These are phyloP conservation scores for Blechomonas ayalai DNA, from an alignment of 208 protist genomes.

Conservation along the genomic window DNA sequence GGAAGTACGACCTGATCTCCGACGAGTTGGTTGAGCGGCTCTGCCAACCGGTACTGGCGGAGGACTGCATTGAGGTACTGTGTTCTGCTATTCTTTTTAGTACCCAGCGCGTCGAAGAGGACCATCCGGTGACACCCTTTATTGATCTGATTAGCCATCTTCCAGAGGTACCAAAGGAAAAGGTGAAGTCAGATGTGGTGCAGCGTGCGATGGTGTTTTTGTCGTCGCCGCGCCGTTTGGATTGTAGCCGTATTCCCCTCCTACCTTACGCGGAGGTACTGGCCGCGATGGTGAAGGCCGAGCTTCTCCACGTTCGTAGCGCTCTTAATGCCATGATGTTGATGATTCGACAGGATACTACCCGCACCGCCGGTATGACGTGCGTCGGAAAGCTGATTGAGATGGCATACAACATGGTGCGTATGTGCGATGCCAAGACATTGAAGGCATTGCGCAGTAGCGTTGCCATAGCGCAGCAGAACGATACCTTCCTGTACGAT, in stretches of 20 bases:
- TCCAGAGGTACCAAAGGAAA: conserved; percentile 26
- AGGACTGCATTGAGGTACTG: conserved; percentile 58
- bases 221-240: conserved; percentile 51
- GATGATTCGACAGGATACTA: conserved; percentile 65
- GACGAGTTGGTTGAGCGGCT: conserved; percentile 56
- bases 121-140: conserved; percentile 52
- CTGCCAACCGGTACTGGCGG: conserved; percentile 22
- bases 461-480: conserved; percentile 51
- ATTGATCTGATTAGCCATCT: conserved; percentile 48
- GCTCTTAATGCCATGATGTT: conserved; percentile 47
- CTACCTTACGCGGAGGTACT: conserved; percentile 77
- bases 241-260: conserved; percentile 66
- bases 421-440: conserved; percentile 42
- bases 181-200: conserved; percentile 55
- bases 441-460: conserved; percentile 38
- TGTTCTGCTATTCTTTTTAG: conserved; percentile 66
- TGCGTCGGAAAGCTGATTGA: conserved; percentile 83
- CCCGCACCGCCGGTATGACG: conserved; percentile 76
- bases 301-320: conserved; percentile 60
- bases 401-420: conserved; percentile 47
- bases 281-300: conserved; percentile 50
- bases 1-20: conserved; percentile 43
- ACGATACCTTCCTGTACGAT: conserved; percentile 80
- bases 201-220: conserved; percentile 62
- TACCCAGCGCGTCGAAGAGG: conserved; percentile 38